Base-by-base conservation (phyloP, 2,329 filamentous ascomycete genomes). In the Cercospora sp. region DNA sequence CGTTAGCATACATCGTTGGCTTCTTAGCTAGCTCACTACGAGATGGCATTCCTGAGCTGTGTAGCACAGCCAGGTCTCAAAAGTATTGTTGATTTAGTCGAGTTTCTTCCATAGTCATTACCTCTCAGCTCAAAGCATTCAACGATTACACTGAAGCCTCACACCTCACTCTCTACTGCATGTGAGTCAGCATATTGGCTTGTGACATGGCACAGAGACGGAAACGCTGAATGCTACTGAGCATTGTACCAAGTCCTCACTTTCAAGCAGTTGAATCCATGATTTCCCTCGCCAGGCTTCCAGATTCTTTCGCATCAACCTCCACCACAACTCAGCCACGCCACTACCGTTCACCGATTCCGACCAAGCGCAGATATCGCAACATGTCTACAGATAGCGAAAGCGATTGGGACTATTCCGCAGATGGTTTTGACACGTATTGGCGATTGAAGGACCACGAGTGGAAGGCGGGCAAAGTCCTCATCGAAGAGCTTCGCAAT, bases 381-480 rank as follows among this genome's bases (percentile, higher is more conserved):
- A 20, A 20, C 20, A 20, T 20, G 20, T 20, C 20, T 20, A 20
- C 20, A 20, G 20, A 20, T 20, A 20, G 20, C 20, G 20, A 20
- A 20, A 20, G 20, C 20, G 20, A 20, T 20, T 20, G 20, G 20
- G 20, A 20, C 20, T 20, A 20, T 20, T 20, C 20, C 20, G 20
- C 20, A 20, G 20, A 20, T 20, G 20, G 20, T 20, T 20, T 20
- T 20, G 20, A 40, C 18, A 3, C 18, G 18, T 48, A 20, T 5
- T 20, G 42, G 42, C n/a, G 42, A 4, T 5, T 48, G 4, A 5
- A 48, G 0, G 20, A 8, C 42, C 10, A 48, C 8, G 3, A 5
- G 1, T 2, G 42, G 0, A 8, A 20, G 2, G 0, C n/a, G 3
- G 7, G 10, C 3, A 2, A 9, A 0, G 4, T 12, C 1, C 42